Conservation (phyloP, 2,329 filamentous ascomycete species). For the Aspergillus pseudoterreus region DNA sequence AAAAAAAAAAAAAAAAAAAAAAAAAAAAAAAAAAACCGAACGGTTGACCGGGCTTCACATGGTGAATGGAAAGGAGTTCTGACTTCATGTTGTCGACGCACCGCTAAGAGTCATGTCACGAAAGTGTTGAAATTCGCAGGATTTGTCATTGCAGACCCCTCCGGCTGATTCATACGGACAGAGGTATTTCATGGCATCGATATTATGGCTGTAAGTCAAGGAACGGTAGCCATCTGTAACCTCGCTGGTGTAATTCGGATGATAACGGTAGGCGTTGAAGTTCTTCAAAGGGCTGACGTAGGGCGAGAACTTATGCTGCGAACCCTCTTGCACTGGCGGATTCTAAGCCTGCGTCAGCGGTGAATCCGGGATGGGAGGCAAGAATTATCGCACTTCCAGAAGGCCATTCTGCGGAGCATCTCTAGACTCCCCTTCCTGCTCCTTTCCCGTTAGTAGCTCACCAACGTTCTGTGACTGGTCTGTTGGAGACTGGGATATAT, state of each 20-base stretch:
- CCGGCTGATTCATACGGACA: slow-evolving; percentile 73
- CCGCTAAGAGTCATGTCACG: slow-evolving; percentile 66
- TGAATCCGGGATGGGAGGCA: slow-evolving; percentile 8
- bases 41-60: not conserved
- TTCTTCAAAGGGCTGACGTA: slow-evolving; percentile 80
- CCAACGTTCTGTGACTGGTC: slow-evolving; percentile 18
- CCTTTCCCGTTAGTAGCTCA: slow-evolving; percentile 29
- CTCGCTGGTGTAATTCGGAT: slow-evolving; percentile 67
- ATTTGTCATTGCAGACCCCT: slow-evolving; percentile 67
- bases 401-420: slow-evolving; percentile 14
- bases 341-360: slow-evolving; percentile 30
- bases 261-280: slow-evolving; percentile 88
- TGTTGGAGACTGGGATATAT: slow-evolving; percentile 18
- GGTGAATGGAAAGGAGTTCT: slow-evolving; percentile 2
- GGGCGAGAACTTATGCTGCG: slow-evolving; percentile 48
- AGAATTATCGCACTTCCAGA: slow-evolving; percentile 31
- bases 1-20: too few relatives aligned
- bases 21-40: too few relatives aligned
- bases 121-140: slow-evolving; percentile 80
- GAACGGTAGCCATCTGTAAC: slow-evolving; percentile 78
- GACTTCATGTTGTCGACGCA: slow-evolving; percentile 54
- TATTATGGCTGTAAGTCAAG: slow-evolving; percentile 88
- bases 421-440: slow-evolving; percentile 15
- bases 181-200: slow-evolving; percentile 69
- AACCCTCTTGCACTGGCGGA: slow-evolving; percentile 13